These are phyloP conservation scores for Dactylellina cionopaga DNA, from an alignment of 2,329 filamentous ascomycete genomes.

Conservation along the genomic window DNA sequence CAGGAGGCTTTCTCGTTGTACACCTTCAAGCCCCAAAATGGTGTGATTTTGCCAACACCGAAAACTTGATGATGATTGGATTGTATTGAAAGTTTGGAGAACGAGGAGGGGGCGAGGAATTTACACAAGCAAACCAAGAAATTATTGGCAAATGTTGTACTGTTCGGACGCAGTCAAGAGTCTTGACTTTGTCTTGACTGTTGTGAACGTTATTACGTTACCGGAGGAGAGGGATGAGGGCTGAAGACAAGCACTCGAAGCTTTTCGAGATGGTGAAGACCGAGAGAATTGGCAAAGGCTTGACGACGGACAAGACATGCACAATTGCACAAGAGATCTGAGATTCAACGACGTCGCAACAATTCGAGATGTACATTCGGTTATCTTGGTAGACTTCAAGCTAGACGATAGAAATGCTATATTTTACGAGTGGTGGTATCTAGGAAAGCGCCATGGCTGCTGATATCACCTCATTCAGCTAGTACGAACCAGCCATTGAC, in stretches of 20 bases:
- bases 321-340: constrained; percentile 38
- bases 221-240: background rate
- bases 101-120: background rate
- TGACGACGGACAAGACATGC: constrained; percentile 43
- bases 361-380: constrained; percentile 8
- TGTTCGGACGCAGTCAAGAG: constrained; percentile 10
- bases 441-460: too few relatives aligned
- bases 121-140: too few relatives aligned
- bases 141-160: background rate
- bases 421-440: too few relatives aligned
- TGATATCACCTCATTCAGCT: too few relatives aligned
- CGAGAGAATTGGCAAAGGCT: constrained; percentile 49
- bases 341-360: constrained; percentile 9
- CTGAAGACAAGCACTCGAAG: constrained; percentile 23
- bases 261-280: too few relatives aligned
- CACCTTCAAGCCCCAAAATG: constrained; percentile 39
- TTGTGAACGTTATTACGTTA: background rate
- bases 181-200: constrained; percentile 7
- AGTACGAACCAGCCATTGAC: too few relatives aligned
- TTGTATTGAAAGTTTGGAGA: too few relatives aligned
- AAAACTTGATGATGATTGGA: too few relatives aligned
- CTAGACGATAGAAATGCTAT: too few relatives aligned
- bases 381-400: too few relatives aligned
- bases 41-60: constrained; percentile 22
- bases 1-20: background rate